Evolutionary conservation across 257 asterid genomes (phyloP).

Genomic region (Primulina eburnea): DNA sequence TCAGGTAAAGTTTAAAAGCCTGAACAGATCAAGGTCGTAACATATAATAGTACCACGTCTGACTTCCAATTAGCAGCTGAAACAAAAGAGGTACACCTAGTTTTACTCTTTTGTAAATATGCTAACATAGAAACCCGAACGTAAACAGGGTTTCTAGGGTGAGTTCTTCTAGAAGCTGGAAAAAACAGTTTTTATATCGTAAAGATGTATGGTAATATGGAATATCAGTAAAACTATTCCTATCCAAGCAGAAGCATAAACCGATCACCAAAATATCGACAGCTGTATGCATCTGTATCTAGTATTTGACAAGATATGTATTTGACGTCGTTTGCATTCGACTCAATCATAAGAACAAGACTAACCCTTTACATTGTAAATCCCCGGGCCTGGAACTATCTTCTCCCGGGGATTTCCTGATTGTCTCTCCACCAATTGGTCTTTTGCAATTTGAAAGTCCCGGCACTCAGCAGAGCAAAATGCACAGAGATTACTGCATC

Average conservation of each 20-base stretch:
- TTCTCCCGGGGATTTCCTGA: conserved; percentile 19
- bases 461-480: conserved; percentile 59
- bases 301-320: conserved; percentile 20
- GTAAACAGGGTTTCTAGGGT: neutral
- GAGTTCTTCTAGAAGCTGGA: neutral
- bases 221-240: conserved; percentile 9
- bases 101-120: conserved; percentile 20
- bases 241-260: conserved; percentile 35
- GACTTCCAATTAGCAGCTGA: conserved; percentile 28
- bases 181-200: conserved; percentile 2
- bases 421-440: conserved; percentile 29
- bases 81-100: conserved; percentile 22
- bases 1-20: neutral
- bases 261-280: conserved; percentile 38
- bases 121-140: conserved; percentile 20
- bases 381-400: conserved; percentile 17
- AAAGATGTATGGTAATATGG: conserved; percentile 16
- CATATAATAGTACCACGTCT: conserved; percentile 17
- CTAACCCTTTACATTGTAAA: conserved; percentile 12
- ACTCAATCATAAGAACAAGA: conserved; percentile 18
- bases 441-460: conserved; percentile 42
- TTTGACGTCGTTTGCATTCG: conserved; percentile 17
- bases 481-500: conserved; percentile 57
- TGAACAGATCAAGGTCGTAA: neutral
- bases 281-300: conserved; percentile 29